These are phyloP conservation scores for Leccinum subgranulosum DNA, from an alignment of 768 basidiomycete genomes.

Conservation along the genomic window DNA sequence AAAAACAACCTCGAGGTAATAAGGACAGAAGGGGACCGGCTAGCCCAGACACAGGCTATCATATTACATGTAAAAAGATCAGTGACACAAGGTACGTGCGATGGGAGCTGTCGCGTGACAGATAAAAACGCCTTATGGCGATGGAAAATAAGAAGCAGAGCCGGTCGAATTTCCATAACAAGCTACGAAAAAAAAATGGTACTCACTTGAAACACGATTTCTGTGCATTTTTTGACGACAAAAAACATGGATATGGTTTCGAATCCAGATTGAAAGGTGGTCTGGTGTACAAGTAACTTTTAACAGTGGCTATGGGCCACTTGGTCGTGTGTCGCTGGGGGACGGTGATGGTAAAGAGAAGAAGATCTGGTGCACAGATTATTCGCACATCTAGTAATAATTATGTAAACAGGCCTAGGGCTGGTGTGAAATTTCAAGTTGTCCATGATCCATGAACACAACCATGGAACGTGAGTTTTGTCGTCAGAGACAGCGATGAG, in stretches of 20 bases:
- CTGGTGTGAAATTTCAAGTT: slow-evolving; percentile 3
- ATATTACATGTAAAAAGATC: slow-evolving; percentile 39
- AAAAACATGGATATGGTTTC: slow-evolving; percentile 35
- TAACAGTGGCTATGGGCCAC: slow-evolving; percentile 30
- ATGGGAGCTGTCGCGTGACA: slow-evolving; percentile 36
- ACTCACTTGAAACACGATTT: slow-evolving; percentile 36
- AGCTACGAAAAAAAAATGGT: slow-evolving; percentile 16
- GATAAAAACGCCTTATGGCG: slow-evolving; percentile 29
- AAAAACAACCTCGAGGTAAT: slow-evolving; percentile 14
- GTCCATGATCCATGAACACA: not conserved
- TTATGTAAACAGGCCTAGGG: slow-evolving; percentile 31
- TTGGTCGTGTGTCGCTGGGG: slow-evolving; percentile 24
- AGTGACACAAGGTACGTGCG: slow-evolving; percentile 30
- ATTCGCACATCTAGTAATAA: slow-evolving; percentile 25
- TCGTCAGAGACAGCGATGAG: not conserved
- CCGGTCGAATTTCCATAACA: slow-evolving; percentile 25
- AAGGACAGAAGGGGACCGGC: slow-evolving; percentile 10
- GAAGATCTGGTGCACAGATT: slow-evolving; percentile 14
- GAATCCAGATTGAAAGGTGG: slow-evolving; percentile 35
- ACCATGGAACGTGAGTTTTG: slow-evolving; percentile 30
- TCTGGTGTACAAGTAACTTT: slow-evolving; percentile 13
- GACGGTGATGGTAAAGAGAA: slow-evolving; percentile 32
- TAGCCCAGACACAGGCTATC: slow-evolving; percentile 21
- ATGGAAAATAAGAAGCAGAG: slow-evolving; percentile 19
- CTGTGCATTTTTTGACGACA: slow-evolving; percentile 34